phyloP scores from a whole-genome alignment of 306 rosid genomes.

The Astragalus glycyphyllos region DNA sequence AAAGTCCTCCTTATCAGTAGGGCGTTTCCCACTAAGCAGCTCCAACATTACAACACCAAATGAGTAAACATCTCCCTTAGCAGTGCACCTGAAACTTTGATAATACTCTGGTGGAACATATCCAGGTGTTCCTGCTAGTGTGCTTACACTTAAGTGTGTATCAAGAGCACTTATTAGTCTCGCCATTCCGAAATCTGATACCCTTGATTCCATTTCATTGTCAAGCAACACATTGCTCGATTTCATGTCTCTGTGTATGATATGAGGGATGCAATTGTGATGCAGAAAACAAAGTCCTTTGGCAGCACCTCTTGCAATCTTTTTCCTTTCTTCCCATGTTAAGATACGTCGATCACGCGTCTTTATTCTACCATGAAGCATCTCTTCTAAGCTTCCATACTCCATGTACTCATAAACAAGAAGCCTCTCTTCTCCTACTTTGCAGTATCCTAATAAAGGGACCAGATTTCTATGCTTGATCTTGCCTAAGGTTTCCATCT shows the following conservation, averaged over 20 bases:
- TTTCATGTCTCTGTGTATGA: slow-evolving; percentile 96
- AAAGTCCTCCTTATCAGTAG: slow-evolving; percentile 92
- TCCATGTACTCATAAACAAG: slow-evolving; percentile 96
- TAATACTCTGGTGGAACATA: slow-evolving; percentile 98
- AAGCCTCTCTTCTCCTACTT: slow-evolving; percentile 94
- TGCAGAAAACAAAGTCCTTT: slow-evolving; percentile 95
- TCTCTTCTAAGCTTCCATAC: slow-evolving; percentile 95
- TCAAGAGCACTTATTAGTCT: slow-evolving; percentile 97
- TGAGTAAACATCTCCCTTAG: slow-evolving; percentile 93
- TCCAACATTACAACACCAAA: slow-evolving; percentile 91
- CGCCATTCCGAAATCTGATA: slow-evolving; percentile 98
- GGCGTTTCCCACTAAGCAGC: slow-evolving; percentile 83
- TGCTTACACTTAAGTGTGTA: slow-evolving; percentile 96
- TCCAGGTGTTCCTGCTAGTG: slow-evolving; percentile 96
- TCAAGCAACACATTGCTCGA: slow-evolving; percentile 94
- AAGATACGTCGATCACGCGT: slow-evolving; percentile 59
- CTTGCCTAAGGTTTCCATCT: slow-evolving; percentile 98
- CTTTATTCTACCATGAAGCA: slow-evolving; percentile 87
- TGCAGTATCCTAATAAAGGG: slow-evolving; percentile 90
- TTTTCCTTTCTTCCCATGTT: slow-evolving; percentile 93
- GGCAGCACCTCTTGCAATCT: slow-evolving; percentile 94
- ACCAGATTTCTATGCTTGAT: slow-evolving; percentile 90
- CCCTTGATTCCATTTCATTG: slow-evolving; percentile 88
- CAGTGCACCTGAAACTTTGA: slow-evolving; percentile 97
- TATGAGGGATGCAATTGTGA: slow-evolving; percentile 99